These are phyloP conservation scores for Anthracocystis panici-leucophaei DNA, from an alignment of 1,284 basidiomycete genomes.

Conservation along the genomic window DNA sequence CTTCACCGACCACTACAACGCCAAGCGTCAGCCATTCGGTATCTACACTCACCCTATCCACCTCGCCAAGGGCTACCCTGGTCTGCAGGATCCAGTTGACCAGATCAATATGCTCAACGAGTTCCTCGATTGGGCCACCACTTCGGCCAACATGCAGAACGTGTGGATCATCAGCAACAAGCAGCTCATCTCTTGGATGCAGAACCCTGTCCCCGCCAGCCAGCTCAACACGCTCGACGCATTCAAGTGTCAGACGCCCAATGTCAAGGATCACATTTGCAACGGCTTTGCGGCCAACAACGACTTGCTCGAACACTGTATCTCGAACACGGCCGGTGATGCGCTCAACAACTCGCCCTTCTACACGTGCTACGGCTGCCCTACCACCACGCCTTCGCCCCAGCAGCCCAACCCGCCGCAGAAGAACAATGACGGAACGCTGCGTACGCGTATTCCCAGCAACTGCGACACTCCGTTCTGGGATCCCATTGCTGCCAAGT, in stretches of 20 bases:
- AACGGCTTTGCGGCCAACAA: constrained; percentile 58
- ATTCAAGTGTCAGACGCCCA: constrained; percentile 62
- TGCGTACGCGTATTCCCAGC: constrained; percentile 54
- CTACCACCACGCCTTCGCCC: constrained; percentile 55
- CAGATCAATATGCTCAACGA: constrained; percentile 75
- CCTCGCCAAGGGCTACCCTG: constrained; percentile 74
- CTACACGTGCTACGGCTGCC: constrained; percentile 66
- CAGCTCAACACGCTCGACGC: constrained; percentile 64
- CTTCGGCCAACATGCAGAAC: constrained; percentile 71
- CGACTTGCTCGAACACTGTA: constrained; percentile 61
- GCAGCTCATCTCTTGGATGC: constrained; percentile 81
- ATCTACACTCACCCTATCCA: constrained; percentile 86
- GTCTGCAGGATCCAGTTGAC: constrained; percentile 46
- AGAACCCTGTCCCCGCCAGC: constrained; percentile 74
- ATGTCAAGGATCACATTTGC: constrained; percentile 57
- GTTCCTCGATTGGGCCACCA: constrained; percentile 81
- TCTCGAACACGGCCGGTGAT: constrained; percentile 57
- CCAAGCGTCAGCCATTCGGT: constrained; percentile 82
- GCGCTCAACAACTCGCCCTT: constrained; percentile 64
- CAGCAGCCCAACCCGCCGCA: constrained; percentile 63
- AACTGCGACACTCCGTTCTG: constrained; percentile 64
- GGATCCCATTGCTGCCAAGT: constrained; percentile 63
- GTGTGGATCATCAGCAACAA: constrained; percentile 82
- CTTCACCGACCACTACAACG: constrained; percentile 76
- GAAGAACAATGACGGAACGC: constrained; percentile 59